Evolutionary conservation across 345 rosid species (phyloP).

Genomic region (Rhizophora apiculata): DNA sequence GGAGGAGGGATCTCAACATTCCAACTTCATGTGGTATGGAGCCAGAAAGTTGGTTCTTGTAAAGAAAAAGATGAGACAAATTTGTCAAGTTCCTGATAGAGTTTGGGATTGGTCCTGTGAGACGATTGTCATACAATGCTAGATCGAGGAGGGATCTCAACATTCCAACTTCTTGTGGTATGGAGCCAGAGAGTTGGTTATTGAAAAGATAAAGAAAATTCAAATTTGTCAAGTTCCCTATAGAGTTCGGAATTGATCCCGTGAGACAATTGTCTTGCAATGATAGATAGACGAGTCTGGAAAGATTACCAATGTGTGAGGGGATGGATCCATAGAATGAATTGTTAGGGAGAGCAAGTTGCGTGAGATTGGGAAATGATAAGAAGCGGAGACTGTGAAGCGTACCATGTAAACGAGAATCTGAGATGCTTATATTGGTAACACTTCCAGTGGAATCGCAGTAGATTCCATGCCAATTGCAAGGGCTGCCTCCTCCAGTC

Average conservation of each 20-base stretch:
- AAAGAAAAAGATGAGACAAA: background rate
- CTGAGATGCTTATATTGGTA: conserved; percentile 4
- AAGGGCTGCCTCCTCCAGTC: background rate
- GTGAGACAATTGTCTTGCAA: conserved; percentile 14
- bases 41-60: too few relatives aligned
- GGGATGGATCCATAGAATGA: conserved; percentile 26
- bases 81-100: background rate
- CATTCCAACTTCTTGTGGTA: too few relatives aligned
- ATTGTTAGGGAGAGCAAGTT: background rate
- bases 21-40: too few relatives aligned
- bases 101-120: background rate
- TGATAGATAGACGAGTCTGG: conserved; percentile 15
- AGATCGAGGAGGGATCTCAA: background rate
- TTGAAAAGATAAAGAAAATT: background rate
- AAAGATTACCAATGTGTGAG: conserved; percentile 14
- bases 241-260: conserved; percentile 7
- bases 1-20: too few relatives aligned
- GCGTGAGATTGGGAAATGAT: conserved; percentile 10
- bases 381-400: conserved; percentile 14
- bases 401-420: conserved; percentile 3
- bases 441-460: conserved; percentile 13
- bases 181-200: background rate
- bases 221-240: conserved; percentile 2
- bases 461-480: conserved; percentile 15
- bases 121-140: rapidly evolving